phyloP scores from a whole-genome alignment of 257 asterid genomes.

The Solanum sitiens region DNA sequence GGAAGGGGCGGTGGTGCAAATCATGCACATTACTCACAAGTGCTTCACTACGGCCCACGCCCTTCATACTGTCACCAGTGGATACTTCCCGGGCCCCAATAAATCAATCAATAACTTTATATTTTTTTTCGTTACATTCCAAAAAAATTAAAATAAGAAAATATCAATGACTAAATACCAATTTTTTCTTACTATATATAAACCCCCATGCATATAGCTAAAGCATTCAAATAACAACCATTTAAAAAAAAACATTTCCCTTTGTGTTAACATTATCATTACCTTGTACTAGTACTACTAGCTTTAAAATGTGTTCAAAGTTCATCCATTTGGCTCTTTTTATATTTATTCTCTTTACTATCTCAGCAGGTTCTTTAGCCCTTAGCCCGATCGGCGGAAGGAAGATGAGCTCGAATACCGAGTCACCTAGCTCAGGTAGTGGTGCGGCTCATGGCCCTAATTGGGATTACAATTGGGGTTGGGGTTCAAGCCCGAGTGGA shows the following conservation, averaged over 20 bases:
- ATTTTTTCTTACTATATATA: background rate
- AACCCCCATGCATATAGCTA: background rate
- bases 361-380: background rate
- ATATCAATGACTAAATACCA: background rate
- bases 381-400: background rate
- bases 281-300: background rate
- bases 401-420: background rate
- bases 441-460: slow-evolving; percentile 31
- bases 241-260: background rate
- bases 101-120: background rate
- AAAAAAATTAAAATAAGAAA: background rate
- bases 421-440: slow-evolving; percentile 8
- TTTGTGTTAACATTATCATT: background rate
- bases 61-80: background rate
- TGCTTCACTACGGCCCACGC: background rate
- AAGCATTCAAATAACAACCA: background rate
- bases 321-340: background rate
- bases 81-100: background rate
- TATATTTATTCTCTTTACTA: background rate
- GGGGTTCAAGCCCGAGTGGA: slow-evolving; percentile 32
- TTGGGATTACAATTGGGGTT: slow-evolving; percentile 31
- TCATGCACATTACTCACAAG: background rate
- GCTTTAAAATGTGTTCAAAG: background rate
- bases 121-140: background rate
- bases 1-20: slow-evolving; percentile 12